Evolutionary conservation across 495 filamentous ascomycete species (phyloP), one percentile per base, ranked within the genome.

Genomic region (Aspergillus biplanus): DNA sequence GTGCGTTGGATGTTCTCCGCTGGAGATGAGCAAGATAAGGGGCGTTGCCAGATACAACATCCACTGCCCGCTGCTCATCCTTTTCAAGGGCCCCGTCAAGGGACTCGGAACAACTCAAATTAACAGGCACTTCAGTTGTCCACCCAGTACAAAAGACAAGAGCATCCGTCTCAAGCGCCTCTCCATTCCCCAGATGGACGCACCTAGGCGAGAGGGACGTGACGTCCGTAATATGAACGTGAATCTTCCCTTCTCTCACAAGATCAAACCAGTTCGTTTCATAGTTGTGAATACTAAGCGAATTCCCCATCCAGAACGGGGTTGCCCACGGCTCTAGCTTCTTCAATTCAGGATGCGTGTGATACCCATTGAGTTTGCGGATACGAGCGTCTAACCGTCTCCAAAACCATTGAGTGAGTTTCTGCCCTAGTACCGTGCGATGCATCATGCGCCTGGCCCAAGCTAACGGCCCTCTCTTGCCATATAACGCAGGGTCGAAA

Each of bases 251-350:
- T 53, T 79, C 76, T 27, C 72, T 73, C 3, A 90, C 74, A 2
- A 80, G 66, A 3, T 86, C 79, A 61, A 84, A 86, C 61, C 88
- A 74, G 65, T 84, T 74, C 7, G 77, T 82, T 4, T 79, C 78
- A 60, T 86, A 89, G 71, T 89, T 89, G 46, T 88, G 74, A 61
- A 89, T 86, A 52, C 77, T 80, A 47, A 87, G 77, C 18, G 74
- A 74, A 13, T 71, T 78, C 0, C 78, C 86, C 5, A 72, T 75
- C 72, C 82, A 89, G 71, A 90, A 86, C 12, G 82, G 61, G 0
- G 75, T 59, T 11, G 72, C 72, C 83, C 84, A 89, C 0, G 90
- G 89, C 69, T 87, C 83, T 47, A 92, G 78, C 72, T 90, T 90
- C 54, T 80, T 78, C 0, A 81, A 85, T 58, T 87, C 82, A 0